Conservation (phyloP, 129 eudicot genomes). For the Silybum marianum region DNA sequence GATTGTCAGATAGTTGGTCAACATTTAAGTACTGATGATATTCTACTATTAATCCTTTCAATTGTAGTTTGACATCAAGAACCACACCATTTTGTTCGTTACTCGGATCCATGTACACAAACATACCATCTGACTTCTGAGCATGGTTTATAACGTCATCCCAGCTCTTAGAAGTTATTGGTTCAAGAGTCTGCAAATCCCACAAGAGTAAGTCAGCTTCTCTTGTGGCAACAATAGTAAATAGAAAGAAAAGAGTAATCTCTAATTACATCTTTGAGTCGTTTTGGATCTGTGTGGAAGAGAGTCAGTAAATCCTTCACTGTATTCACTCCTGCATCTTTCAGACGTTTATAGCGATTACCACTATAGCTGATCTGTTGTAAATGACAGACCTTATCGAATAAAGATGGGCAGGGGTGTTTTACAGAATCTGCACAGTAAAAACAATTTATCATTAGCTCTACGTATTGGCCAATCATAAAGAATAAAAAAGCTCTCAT, state of each 20-base stretch:
- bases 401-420: constrained; percentile 49
- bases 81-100: constrained; percentile 40
- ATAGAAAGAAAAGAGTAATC: constrained; percentile 4
- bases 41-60: constrained; percentile 43
- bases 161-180: constrained; percentile 59
- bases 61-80: constrained; percentile 55
- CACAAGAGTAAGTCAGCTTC: background rate
- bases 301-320: constrained; percentile 59
- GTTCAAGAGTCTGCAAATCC: constrained; percentile 59
- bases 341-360: constrained; percentile 50
- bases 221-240: background rate
- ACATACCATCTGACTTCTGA: constrained; percentile 51
- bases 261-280: constrained; percentile 49
- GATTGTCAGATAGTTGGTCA: constrained; percentile 47
- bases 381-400: constrained; percentile 64
- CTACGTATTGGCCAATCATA: background rate
- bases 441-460: background rate
- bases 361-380: constrained; percentile 62
- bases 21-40: constrained; percentile 38
- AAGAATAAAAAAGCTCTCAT: background rate
- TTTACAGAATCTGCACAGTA: constrained; percentile 56
- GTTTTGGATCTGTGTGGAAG: constrained; percentile 43
- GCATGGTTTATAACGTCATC: constrained; percentile 64
- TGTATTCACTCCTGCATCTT: constrained; percentile 42
- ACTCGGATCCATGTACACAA: constrained; percentile 45